Evolutionary conservation across 495 filamentous ascomycete species (phyloP).

Genomic region (Neurospora hispaniola): DNA sequence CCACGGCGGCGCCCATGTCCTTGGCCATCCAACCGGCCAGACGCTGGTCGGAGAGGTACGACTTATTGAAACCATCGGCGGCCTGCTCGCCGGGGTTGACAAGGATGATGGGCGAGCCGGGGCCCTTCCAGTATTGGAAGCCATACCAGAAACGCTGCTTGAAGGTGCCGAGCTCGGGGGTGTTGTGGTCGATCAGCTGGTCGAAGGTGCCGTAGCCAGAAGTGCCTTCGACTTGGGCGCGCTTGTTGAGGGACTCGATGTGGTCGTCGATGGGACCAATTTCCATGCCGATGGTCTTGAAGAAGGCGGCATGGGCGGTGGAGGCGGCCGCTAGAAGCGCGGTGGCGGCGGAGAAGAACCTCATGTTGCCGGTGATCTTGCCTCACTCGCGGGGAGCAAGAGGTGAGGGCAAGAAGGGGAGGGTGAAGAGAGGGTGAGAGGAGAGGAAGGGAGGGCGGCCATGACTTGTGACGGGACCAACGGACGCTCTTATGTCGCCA

Average conservation of each 20-base stretch:
- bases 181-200: constrained; percentile 25
- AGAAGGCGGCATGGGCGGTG: constrained; percentile 4
- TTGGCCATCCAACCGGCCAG: constrained; percentile 42
- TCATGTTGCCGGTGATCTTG: not conserved
- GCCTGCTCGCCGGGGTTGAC: constrained; percentile 46
- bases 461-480: not conserved
- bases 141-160: constrained; percentile 25
- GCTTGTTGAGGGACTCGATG: constrained; percentile 11
- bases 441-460: not conserved
- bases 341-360: constrained; percentile 3
- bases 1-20: constrained; percentile 44
- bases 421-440: not conserved
- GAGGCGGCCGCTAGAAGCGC: constrained; percentile 3
- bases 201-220: constrained; percentile 21
- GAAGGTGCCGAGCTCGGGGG: constrained; percentile 24
- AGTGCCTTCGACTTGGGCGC: constrained; percentile 13
- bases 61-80: constrained; percentile 35
- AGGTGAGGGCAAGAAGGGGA: not conserved
- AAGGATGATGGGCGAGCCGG: constrained; percentile 31
- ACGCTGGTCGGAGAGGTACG: constrained; percentile 27
- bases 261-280: constrained; percentile 15
- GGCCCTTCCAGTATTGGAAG: constrained; percentile 20
- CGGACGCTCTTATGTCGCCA: not conserved
- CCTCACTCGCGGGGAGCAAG: not conserved
- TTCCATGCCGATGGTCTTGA: constrained; percentile 12